Percentiles rank a stretch among this genome's conserved stretches.
Conservation (phyloP, 2,329 filamentous ascomycete genomes). For the Botrytis medusae region DNA sequence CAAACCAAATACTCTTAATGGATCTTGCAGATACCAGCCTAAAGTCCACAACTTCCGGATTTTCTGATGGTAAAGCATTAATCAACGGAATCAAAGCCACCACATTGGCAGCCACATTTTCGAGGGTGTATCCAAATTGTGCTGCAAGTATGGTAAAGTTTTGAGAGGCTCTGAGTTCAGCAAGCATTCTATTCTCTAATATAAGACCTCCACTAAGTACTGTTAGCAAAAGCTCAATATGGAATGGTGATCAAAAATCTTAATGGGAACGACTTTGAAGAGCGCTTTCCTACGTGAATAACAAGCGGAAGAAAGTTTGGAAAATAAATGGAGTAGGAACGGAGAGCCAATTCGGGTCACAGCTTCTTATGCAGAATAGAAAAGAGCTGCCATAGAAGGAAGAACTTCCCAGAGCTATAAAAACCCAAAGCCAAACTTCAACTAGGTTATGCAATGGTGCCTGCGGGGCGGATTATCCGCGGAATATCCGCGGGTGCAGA, state of each 20-base stretch:
- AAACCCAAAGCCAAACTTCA: background rate
- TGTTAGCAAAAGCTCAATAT: background rate
- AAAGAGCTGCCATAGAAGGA: background rate
- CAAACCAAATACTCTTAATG: constrained; percentile 53
- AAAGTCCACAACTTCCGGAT: background rate
- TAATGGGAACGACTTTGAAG: background rate
- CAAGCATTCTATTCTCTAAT: background rate
- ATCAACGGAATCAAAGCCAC: background rate
- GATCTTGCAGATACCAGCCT: constrained; percentile 50
- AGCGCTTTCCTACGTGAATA: background rate
- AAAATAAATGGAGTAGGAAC: background rate
- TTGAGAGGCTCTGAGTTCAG: background rate
- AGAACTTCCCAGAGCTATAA: background rate
- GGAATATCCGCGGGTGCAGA: too few species aligned
- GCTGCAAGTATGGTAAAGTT: background rate
- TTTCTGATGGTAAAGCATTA: background rate
- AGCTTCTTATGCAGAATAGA: too few species aligned
- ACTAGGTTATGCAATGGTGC: too few species aligned
- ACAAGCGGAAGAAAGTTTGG: background rate
- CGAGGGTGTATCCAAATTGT: background rate
- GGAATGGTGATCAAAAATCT: background rate
- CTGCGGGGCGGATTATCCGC: too few species aligned
- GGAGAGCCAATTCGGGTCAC: background rate
- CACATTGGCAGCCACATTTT: background rate
- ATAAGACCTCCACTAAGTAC: background rate